Conservation (phyloP, 164 flowering plant species). For the Liriodendron chinense region DNA sequence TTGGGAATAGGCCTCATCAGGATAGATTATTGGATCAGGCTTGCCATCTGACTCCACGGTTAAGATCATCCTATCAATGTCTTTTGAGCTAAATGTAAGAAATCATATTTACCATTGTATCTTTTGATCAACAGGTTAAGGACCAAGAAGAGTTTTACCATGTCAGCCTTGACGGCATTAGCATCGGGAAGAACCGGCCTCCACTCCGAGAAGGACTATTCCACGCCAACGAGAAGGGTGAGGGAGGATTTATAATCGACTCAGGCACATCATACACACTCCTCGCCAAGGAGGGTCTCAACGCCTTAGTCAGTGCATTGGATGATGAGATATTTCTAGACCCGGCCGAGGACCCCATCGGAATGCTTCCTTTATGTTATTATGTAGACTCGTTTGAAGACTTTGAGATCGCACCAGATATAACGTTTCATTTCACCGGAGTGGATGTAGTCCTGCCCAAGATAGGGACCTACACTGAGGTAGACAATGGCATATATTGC, state of each 20-base stretch:
- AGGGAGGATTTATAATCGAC: conserved; percentile 39
- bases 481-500: background rate
- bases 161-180: conserved; percentile 28
- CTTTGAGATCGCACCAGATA: background rate
- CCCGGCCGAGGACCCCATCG: background rate
- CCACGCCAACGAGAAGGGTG: conserved; percentile 8
- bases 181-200: conserved; percentile 27
- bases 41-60: no score
- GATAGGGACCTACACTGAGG: background rate
- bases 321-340: background rate
- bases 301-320: conserved; percentile 9
- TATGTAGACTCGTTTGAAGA: background rate
- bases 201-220: background rate
- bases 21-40: no score
- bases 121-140: conserved; percentile 6
- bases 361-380: background rate
- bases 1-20: no score
- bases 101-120: conserved; percentile 22
- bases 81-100: background rate
- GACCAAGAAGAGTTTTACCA: conserved; percentile 38
- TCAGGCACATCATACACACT: conserved; percentile 38
- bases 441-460: background rate
- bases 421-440: background rate
- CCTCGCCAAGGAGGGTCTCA: background rate
- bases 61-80: no score